Evolutionary conservation across 768 basidiomycete genomes (phyloP).

Genomic region (Amanita rubescens): DNA sequence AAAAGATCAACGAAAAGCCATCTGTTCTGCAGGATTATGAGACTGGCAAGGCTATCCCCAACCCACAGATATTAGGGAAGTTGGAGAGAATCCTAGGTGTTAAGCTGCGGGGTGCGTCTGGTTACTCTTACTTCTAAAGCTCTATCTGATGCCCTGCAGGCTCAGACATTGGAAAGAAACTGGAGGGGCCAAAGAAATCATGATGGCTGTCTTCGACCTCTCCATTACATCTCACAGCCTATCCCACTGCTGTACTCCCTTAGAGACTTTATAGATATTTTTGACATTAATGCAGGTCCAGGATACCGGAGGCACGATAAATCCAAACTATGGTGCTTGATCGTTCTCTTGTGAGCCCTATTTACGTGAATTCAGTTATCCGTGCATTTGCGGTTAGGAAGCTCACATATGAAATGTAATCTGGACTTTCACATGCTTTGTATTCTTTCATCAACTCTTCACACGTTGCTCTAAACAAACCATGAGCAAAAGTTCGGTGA

Average conservation of each 20-base stretch:
- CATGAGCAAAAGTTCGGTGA: not conserved
- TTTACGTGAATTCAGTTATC: not conserved
- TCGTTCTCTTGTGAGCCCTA: slow-evolving; percentile 9
- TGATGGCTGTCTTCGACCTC: slow-evolving; percentile 22
- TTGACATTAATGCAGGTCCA: not conserved
- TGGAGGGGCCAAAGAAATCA: slow-evolving; percentile 72
- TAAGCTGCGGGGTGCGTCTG: slow-evolving; percentile 74
- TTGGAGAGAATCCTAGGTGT: slow-evolving; percentile 81
- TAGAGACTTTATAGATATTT: not conserved
- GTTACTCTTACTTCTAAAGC: not conserved
- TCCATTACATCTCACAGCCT: not conserved
- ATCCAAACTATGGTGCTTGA: not conserved
- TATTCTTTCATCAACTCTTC: slow-evolving; percentile 90
- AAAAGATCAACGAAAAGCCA: slow-evolving; percentile 91
- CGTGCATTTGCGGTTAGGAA: slow-evolving; percentile 11
- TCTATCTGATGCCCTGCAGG: slow-evolving; percentile 33
- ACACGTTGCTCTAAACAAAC: slow-evolving; percentile 58
- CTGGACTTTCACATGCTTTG: slow-evolving; percentile 90
- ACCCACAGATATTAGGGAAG: slow-evolving; percentile 79
- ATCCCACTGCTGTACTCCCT: slow-evolving; percentile 1
- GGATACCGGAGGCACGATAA: not conserved
- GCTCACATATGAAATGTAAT: slow-evolving; percentile 84
- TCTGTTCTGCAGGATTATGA: slow-evolving; percentile 87
- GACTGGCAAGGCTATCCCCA: slow-evolving; percentile 80
- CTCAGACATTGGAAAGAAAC: slow-evolving; percentile 77